phyloP scores from a whole-genome alignment of 345 rosid genomes.

The Psidium guajava region DNA sequence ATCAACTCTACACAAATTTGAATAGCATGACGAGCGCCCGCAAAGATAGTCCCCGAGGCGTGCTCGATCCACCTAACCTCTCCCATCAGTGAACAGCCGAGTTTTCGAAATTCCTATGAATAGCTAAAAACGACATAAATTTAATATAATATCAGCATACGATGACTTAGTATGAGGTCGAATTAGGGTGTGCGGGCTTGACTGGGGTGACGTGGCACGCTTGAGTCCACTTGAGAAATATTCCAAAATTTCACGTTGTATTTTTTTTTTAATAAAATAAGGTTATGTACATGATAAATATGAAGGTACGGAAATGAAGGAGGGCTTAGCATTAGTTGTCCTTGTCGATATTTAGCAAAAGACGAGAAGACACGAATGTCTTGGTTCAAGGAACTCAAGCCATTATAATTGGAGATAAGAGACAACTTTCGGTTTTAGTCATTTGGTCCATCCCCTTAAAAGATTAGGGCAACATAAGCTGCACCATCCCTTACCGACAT shows the following conservation, averaged over 20 bases:
- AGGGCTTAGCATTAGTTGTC: background rate
- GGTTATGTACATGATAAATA: background rate
- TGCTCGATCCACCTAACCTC: background rate
- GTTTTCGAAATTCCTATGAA: background rate
- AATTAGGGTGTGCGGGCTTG: background rate
- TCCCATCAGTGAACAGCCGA: background rate
- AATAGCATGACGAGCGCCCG: background rate
- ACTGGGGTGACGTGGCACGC: background rate
- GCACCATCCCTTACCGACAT: background rate
- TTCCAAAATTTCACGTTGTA: background rate
- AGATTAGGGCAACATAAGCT: background rate
- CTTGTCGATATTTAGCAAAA: background rate
- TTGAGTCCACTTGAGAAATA: background rate
- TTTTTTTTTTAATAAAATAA: background rate
- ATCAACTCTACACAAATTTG: background rate
- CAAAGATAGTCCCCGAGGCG: background rate
- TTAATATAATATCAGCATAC: background rate
- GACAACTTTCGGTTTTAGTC: background rate
- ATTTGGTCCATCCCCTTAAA: background rate
- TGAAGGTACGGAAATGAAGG: background rate
- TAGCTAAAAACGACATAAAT: background rate
- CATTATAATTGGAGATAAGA: background rate
- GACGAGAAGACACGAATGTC: background rate
- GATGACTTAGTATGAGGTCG: background rate
- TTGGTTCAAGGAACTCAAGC: background rate